Evolutionary conservation across 2,329 filamentous ascomycete species (phyloP).

Genomic region (Mollisia scopiformis): DNA sequence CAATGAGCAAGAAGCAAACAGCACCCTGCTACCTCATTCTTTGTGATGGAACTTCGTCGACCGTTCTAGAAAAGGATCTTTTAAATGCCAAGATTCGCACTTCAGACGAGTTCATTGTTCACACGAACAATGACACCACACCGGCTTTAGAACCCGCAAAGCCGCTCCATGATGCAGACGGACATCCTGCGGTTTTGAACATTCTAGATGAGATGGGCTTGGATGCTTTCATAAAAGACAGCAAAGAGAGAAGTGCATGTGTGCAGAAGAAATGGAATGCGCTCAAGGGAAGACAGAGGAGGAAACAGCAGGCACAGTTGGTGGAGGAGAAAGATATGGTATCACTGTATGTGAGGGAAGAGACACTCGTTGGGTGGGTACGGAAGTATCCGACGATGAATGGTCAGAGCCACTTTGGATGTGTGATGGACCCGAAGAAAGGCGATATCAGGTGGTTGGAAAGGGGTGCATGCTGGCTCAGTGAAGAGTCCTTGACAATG

Average conservation of each 20-base stretch:
- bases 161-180: not conserved
- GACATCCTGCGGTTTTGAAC: not conserved
- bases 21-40: constrained; percentile 61
- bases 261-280: constrained; percentile 44
- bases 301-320: constrained; percentile 6
- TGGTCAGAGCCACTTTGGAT: constrained; percentile 59
- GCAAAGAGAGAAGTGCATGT: constrained; percentile 38
- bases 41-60: constrained; percentile 49
- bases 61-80: constrained; percentile 60
- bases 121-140: constrained; percentile 57
- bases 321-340: constrained; percentile 11
- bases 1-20: constrained; percentile 43
- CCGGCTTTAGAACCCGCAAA: not conserved
- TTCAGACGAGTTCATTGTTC: constrained; percentile 53
- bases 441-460: constrained; percentile 51
- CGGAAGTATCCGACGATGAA: constrained; percentile 56
- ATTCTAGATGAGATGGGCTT: constrained; percentile 19
- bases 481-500: not conserved
- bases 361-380: constrained; percentile 50
- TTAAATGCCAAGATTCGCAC: constrained; percentile 46
- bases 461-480: constrained; percentile 15
- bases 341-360: constrained; percentile 33
- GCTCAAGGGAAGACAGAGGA: constrained; percentile 27
- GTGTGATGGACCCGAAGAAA: constrained; percentile 56
- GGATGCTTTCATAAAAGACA: constrained; percentile 37